These are phyloP conservation scores for Tricholoma sp. DNA, from an alignment of 768 basidiomycete genomes.

Conservation along the genomic window DNA sequence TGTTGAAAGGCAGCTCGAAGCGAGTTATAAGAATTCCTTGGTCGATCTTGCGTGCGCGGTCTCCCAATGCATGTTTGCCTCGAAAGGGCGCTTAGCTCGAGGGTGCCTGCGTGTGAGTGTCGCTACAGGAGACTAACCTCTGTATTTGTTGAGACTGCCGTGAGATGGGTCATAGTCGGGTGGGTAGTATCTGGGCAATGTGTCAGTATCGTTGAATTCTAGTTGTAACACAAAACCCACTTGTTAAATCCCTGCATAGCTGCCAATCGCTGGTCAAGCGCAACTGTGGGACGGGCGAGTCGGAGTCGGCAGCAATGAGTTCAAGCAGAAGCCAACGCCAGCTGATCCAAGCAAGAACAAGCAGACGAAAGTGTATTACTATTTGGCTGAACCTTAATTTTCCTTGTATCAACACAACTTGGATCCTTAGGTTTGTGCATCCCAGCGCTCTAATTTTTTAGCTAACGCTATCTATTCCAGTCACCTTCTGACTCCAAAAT, in stretches of 20 bases:
- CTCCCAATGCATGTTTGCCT: conserved; percentile 94
- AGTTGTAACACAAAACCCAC: conserved; percentile 16
- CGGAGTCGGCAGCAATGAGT: no score
- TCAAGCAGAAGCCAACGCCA: background rate
- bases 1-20: conserved; percentile 95
- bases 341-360: background rate
- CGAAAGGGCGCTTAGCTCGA: conserved; percentile 4
- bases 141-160: conserved; percentile 65
- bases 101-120: background rate
- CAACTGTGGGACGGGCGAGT: no score
- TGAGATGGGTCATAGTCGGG: conserved; percentile 53
- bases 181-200: conserved; percentile 37
- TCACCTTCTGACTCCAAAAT: conserved; percentile 88
- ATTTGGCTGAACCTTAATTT: conserved; percentile 3
- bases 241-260: conserved; percentile 48
- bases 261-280: background rate
- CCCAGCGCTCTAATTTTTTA: background rate
- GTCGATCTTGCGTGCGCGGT: conserved; percentile 91
- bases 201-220: background rate
- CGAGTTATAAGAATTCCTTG: conserved; percentile 94
- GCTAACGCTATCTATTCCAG: conserved; percentile 26
- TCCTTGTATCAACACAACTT: conserved; percentile 5
- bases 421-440: conserved; percentile 38
- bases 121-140: conserved; percentile 39
- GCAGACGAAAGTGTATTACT: background rate